Conservation (phyloP, 768 basidiomycete species). For the Inosperma sp. region DNA sequence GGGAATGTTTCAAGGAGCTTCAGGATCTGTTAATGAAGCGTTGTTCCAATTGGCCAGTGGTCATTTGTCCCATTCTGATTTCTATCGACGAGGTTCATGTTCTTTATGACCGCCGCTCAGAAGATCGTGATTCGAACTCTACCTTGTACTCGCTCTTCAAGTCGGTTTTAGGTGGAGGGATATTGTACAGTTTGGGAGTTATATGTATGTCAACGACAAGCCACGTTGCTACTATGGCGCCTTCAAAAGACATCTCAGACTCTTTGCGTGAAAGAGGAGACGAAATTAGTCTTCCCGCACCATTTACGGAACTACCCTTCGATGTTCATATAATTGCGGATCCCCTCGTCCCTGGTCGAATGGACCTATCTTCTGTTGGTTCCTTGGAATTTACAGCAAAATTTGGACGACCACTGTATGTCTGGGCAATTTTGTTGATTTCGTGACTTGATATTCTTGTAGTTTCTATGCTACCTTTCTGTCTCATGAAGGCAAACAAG, state of each 20-base stretch:
- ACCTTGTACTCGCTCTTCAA: not conserved
- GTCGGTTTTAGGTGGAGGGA: not conserved
- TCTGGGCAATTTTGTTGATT: not conserved
- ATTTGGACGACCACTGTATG: not conserved
- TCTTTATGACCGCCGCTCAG: not conserved
- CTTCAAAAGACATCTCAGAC: not conserved
- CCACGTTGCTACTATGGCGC: not conserved
- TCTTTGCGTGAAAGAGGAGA: not conserved
- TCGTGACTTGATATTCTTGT: not conserved
- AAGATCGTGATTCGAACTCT: not conserved
- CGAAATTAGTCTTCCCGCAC: not conserved
- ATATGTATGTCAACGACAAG: not conserved
- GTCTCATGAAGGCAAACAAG: not conserved
- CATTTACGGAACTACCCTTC: not conserved
- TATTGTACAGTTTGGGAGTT: not conserved
- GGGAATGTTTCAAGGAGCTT: not conserved
- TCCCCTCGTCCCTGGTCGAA: not conserved
- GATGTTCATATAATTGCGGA: not conserved
- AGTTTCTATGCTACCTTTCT: not conserved
- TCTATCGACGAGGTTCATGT: not conserved
- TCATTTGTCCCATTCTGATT: not conserved
- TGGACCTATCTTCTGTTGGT: not conserved
- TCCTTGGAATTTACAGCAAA: not conserved
- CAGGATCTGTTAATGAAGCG: not conserved
- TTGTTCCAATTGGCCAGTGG: not conserved